Conservation (phyloP, 306 rosid species). For the Rosa lucieae region DNA sequence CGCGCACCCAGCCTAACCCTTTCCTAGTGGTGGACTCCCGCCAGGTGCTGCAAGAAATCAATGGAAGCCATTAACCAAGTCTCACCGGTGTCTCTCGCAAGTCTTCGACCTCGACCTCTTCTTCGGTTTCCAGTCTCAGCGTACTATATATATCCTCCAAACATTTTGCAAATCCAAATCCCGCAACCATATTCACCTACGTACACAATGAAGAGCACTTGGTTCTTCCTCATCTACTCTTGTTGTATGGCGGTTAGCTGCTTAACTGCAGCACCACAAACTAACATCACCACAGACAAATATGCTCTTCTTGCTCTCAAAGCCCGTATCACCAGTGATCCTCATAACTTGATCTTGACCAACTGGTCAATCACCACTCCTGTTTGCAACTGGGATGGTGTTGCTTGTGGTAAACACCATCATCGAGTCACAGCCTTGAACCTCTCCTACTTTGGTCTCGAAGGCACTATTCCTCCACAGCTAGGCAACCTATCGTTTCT, state of each 20-base stretch:
- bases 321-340: conserved; percentile 18
- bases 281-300: conserved; percentile 15
- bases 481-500: conserved; percentile 29
- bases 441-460: conserved; percentile 17
- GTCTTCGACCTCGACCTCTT: no score
- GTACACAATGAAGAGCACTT: no score
- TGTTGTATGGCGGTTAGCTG: background rate
- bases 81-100: no score
- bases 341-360: background rate
- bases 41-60: no score
- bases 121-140: no score
- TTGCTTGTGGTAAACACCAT: background rate
- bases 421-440: conserved; percentile 1
- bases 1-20: no score
- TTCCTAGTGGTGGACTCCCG: no score
- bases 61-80: no score
- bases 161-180: no score
- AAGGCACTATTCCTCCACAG: conserved; percentile 15
- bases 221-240: background rate
- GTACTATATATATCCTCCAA: no score
- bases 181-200: no score
- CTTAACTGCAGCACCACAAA: background rate
- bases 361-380: conserved; percentile 16
- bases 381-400: conserved; percentile 25
- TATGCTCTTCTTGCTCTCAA: conserved; percentile 27